A percentile compares a stretch with the other conserved stretches of the same genome.
Conservation (phyloP, 495 filamentous ascomycete genomes). For the Aspergillus steynii region DNA sequence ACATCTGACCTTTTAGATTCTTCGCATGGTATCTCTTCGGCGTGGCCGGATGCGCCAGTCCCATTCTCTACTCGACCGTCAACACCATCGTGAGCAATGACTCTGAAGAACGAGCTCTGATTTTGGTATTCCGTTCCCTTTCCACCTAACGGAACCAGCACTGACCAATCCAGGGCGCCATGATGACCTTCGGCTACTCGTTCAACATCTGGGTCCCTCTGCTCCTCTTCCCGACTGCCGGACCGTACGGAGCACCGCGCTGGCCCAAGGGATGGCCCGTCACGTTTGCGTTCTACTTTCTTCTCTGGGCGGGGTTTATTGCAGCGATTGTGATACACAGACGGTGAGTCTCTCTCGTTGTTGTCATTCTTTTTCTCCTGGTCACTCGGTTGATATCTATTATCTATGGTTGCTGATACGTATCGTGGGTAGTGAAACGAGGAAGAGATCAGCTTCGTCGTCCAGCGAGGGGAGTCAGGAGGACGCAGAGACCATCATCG, state of each 20-base stretch:
- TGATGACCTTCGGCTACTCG: slow-evolving; percentile 53
- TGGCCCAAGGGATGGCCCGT: slow-evolving; percentile 49
- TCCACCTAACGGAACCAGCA: too few species aligned
- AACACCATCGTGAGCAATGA: slow-evolving; percentile 48
- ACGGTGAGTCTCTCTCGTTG: slow-evolving; percentile 21
- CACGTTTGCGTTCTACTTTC: slow-evolving; percentile 39
- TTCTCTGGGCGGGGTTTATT: slow-evolving; percentile 45
- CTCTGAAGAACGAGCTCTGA: slow-evolving; percentile 47
- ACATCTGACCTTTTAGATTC: slow-evolving; percentile 28
- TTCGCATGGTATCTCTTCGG: slow-evolving; percentile 49
- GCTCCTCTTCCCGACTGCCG: slow-evolving; percentile 43
- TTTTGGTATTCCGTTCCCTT: slow-evolving; percentile 32
- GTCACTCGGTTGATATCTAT: too few species aligned
- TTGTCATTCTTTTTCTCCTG: too few species aligned
- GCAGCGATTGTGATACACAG: slow-evolving; percentile 34
- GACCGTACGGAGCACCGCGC: slow-evolving; percentile 42
- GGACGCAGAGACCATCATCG: not conserved
- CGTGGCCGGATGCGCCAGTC: slow-evolving; percentile 39
- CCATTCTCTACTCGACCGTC: slow-evolving; percentile 47
- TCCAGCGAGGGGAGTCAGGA: not conserved
- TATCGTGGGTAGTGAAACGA: too few species aligned
- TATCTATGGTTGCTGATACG: too few species aligned
- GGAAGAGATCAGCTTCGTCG: not conserved
- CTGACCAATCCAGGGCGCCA: slow-evolving; percentile 33
- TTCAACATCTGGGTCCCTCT: slow-evolving; percentile 51